Percentiles rank a stretch among this genome's conserved stretches.
Conservation (phyloP, 805 yeast species). For the Candida ortonii region DNA sequence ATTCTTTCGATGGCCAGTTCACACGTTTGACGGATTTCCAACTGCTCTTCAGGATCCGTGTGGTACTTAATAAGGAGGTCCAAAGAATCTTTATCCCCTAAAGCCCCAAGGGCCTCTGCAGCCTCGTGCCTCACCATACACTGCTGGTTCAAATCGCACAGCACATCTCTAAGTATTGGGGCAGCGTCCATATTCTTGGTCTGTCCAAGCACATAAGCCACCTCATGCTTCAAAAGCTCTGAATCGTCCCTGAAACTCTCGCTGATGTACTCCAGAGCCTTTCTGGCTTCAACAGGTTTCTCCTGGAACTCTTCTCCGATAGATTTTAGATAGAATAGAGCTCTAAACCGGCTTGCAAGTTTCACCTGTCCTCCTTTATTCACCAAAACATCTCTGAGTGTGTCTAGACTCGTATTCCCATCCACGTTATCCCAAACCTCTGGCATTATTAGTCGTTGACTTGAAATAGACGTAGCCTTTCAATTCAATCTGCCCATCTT, state of each 20-base stretch:
- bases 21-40: slow-evolving; percentile 95
- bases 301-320: slow-evolving; percentile 70
- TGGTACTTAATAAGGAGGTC: slow-evolving; percentile 61
- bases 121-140: slow-evolving; percentile 99
- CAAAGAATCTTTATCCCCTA: slow-evolving; percentile 76
- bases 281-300: slow-evolving; percentile 51
- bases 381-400: slow-evolving; percentile 66
- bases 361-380: slow-evolving; percentile 67
- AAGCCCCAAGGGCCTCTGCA: slow-evolving; percentile 97
- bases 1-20: slow-evolving; percentile 95
- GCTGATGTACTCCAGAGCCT: slow-evolving; percentile 78
- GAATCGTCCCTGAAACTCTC: slow-evolving; percentile 78
- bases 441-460: slow-evolving; percentile 14
- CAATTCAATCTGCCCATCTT: no score
- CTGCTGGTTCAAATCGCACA: slow-evolving; percentile 66
- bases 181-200: slow-evolving; percentile 81
- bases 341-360: slow-evolving; percentile 87
- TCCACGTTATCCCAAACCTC: slow-evolving; percentile 24
- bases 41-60: slow-evolving; percentile 63
- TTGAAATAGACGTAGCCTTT: no score
- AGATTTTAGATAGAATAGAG: slow-evolving; percentile 85
- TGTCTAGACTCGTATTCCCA: slow-evolving; percentile 46
- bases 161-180: slow-evolving; percentile 68
- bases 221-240: slow-evolving; percentile 94
- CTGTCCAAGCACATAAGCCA: slow-evolving; percentile 96